Base-by-base conservation (phyloP, 2,329 filamentous ascomycete species). In the Pestalotiopsis sp. region DNA sequence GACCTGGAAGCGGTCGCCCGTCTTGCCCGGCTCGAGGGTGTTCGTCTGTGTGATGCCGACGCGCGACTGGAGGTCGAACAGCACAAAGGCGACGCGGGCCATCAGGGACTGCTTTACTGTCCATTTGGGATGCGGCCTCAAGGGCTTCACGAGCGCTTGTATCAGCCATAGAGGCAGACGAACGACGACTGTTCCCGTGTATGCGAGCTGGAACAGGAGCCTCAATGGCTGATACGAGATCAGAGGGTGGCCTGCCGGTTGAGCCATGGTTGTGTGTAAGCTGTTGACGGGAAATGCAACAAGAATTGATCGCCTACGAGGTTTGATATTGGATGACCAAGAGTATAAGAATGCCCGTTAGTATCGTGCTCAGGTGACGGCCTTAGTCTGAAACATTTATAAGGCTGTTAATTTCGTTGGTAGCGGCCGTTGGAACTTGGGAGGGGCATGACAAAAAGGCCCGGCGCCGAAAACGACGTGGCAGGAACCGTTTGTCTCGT, bases 91-190 rank as follows among this genome's bases (percentile, higher is more conserved):
- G 3, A 71, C 4, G 45, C 64, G 64, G 39, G 66, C 61, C 31
- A 61, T 59, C 27, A 73, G 11, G 5, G 69, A 39, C 52, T 70
- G 69, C 64, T 64, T 68, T 13, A 52, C 36, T 4, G 52, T 70
- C 71, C 71, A 73, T 23, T 39, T 56, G 2, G 61, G 67, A 57
- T 68, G 58, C 20, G 71, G 71, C 41, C 71, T 68, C 11, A 70
- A 70, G 3, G 59, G 23, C 12, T 69, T 71, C 52, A 73, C 14
- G 9, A 72, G 57, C 64, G 68, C 57, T 6, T 36, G 58, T 66
- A 66, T 20, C 4, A 71, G 5, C 68, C 67, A 73, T 4, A 67
- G 27, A 4, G 71, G 71, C 4, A 71, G 59, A 5, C 67, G 69
- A 14, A 58, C 17, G 45, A 71, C 56, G 65, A 69, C 49, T 2